Base-by-base conservation (phyloP, 768 basidiomycete species). In the Filobasidium floriforme region DNA sequence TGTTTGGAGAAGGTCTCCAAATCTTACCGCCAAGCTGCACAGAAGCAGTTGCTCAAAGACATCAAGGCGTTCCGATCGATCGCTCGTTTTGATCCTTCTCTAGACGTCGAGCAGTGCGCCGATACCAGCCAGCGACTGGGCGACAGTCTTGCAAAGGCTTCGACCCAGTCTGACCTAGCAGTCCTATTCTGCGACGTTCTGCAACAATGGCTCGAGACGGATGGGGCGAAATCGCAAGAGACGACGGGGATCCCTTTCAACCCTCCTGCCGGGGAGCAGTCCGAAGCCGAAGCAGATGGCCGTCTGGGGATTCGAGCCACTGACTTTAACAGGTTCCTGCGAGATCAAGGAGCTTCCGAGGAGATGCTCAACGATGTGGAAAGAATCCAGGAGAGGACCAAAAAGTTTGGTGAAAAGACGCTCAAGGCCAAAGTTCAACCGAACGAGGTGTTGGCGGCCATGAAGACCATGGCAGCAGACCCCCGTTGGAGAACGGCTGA, bases 391-490 rank as follows among this genome's bases (percentile, higher is more conserved):
- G 24, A 51, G 46, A 18, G 24, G 12, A 51, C 46, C 46, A 51
- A 18, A 51, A 24, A 51, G 24, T 51, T 51, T 12, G 46, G 46
- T 4, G 46, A 51, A 24, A 24, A 51, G 19, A 51, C 46, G 46
- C 62, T 63, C 52, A 57, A 63, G 11, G 52, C 51, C 0, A 57
- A 29, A 6, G 19, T 63, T 3, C 49, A 63, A 26, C 62, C 62
- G 19, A 26, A 54, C 29, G 54, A 63, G 22, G 40, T 63, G 18
- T 40, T 40, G 22, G 51, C 49, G 0, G 62, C 52, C 19, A 63
- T 63, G 62, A n/a, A 29, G 9, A 52, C 51, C 28, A 22, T 63
- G 22, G 51, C 62, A 3, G 40, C 49, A 7, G 62, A 63, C 24
- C 49, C 49, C 14, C 62, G 62, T 22, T 44, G 29, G 29, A 52